phyloP scores from a whole-genome alignment of 768 basidiomycete genomes.

The Gyrodon lividus region DNA sequence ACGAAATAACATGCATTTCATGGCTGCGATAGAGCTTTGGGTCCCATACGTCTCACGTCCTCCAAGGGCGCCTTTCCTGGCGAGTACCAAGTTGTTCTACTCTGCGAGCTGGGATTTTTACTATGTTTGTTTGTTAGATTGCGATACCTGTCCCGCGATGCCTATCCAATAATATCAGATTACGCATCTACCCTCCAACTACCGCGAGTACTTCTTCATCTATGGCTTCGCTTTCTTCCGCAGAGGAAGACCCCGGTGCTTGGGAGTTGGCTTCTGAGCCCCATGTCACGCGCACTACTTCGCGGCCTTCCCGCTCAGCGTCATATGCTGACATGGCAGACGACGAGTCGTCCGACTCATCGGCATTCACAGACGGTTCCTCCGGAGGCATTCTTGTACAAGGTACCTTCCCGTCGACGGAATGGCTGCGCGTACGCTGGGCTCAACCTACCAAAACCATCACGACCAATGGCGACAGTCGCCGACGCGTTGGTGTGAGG shows the following conservation, averaged over 20 bases:
- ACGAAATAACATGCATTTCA: slow-evolving; percentile 63
- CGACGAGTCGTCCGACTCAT: slow-evolving; percentile 79
- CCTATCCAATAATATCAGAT: slow-evolving; percentile 69
- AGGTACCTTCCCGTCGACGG: slow-evolving; percentile 76
- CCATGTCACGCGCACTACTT: slow-evolving; percentile 57
- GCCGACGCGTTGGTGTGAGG: slow-evolving; percentile 68
- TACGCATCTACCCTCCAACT: slow-evolving; percentile 70
- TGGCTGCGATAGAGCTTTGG: slow-evolving; percentile 79
- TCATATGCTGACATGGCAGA: slow-evolving; percentile 76
- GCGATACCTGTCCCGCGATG: slow-evolving; percentile 78
- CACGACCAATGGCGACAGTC: slow-evolving; percentile 45
- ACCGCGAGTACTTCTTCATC: slow-evolving; percentile 52
- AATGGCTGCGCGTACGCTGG: slow-evolving; percentile 76
- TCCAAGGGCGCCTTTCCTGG: slow-evolving; percentile 73
- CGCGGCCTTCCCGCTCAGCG: slow-evolving; percentile 51
- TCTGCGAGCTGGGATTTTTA: slow-evolving; percentile 6
- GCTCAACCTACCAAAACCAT: slow-evolving; percentile 58
- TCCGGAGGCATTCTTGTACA: slow-evolving; percentile 67
- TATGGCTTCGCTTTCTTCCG: slow-evolving; percentile 72
- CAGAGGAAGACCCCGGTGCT: slow-evolving; percentile 62
- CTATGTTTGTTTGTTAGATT: slow-evolving; percentile 42
- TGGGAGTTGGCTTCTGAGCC: slow-evolving; percentile 83
- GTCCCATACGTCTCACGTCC: slow-evolving; percentile 67
- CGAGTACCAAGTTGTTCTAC: slow-evolving; percentile 31
- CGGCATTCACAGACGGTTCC: slow-evolving; percentile 44